phyloP scores from a whole-genome alignment of 306 rosid species.

The Sicyos baderoa region DNA sequence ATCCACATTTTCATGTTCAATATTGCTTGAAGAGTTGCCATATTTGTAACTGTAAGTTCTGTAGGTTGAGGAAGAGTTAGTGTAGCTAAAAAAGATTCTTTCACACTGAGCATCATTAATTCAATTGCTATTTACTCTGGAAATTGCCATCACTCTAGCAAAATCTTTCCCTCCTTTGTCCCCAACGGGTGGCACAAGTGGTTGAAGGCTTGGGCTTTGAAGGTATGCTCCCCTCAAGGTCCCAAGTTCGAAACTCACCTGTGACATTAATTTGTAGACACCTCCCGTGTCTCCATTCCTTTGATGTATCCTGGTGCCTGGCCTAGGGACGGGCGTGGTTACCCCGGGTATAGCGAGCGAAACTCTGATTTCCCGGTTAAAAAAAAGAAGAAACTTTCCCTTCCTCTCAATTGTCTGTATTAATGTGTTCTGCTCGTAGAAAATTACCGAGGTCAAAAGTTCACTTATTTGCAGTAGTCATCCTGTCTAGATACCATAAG shows the following conservation, averaged over 20 bases:
- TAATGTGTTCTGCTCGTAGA: not conserved
- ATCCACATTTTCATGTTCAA: too few species aligned
- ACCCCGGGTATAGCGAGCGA: too few species aligned
- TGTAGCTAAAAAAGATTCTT: slow-evolving; percentile 15
- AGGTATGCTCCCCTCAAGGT: too few species aligned
- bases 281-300: too few species aligned
- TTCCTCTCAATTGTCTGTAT: not conserved
- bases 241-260: too few species aligned
- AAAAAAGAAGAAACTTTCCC: too few species aligned
- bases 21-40: not conserved
- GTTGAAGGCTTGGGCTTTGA: too few species aligned
- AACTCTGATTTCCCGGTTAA: too few species aligned
- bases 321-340: too few species aligned
- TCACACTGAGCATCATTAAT: slow-evolving; percentile 15
- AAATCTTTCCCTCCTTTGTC: not conserved
- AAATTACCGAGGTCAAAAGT: not conserved
- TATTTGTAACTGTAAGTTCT: slow-evolving; percentile 6
- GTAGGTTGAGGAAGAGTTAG: slow-evolving; percentile 13
- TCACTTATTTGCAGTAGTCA: not conserved
- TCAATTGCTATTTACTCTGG: slow-evolving; percentile 15
- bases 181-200: too few species aligned
- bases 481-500: not conserved
- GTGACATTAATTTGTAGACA: too few species aligned
- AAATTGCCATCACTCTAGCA: not conserved
- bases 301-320: too few species aligned